Percentiles rank a stretch among this genome's conserved stretches.
Conservation (phyloP, 768 basidiomycete species). For the Tulasnella calospora region DNA sequence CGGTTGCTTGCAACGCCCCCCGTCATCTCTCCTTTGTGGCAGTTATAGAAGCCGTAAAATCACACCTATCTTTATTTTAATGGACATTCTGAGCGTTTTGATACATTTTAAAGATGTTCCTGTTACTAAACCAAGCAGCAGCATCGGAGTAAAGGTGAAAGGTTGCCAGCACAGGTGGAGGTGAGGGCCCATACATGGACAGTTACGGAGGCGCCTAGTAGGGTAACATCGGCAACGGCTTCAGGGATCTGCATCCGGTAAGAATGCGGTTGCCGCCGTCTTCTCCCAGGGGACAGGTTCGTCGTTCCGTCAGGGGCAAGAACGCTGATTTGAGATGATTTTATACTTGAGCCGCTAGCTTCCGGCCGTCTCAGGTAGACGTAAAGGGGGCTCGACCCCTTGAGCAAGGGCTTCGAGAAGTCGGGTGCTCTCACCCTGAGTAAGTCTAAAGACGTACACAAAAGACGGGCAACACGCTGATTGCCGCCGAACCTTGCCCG, state of each 20-base stretch:
- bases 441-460: slow-evolving; percentile 37
- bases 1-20: no score
- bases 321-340: no score
- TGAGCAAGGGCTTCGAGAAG: no score
- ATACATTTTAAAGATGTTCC: no score
- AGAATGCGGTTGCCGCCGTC: slow-evolving; percentile 41
- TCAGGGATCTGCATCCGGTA: slow-evolving; percentile 88
- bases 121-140: no score
- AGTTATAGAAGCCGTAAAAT: no score
- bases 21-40: no score
- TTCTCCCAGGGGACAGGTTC: neutral
- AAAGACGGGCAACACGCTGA: neutral
- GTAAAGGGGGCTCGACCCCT: no score
- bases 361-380: no score
- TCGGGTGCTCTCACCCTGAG: slow-evolving; percentile 76
- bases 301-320: neutral
- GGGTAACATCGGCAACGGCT: slow-evolving; percentile 80
- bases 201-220: slow-evolving; percentile 69
- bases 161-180: slow-evolving; percentile 88
- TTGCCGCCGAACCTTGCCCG: neutral
- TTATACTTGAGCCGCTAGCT: no score
- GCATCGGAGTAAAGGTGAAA: slow-evolving; percentile 80
- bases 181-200: slow-evolving; percentile 71
- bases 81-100: no score
- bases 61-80: no score